Evolutionary conservation across 73 alveolate species (phyloP).

Genomic region (Breviolum minutum): DNA sequence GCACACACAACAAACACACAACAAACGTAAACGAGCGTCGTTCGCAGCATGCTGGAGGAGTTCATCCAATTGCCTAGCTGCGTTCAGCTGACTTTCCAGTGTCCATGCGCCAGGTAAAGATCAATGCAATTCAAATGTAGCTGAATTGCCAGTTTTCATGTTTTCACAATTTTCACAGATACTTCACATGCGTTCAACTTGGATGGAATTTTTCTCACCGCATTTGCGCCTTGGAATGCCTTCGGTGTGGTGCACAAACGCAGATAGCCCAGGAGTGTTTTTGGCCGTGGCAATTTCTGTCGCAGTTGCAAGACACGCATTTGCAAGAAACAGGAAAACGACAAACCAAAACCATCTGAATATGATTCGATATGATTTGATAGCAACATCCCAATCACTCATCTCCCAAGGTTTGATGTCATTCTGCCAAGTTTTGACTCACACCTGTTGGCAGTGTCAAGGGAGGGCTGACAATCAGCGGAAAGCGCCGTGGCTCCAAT

Average conservation of each 20-base stretch:
- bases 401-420: too few species aligned
- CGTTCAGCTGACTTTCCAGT: neutral
- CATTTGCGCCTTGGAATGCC: conserved; percentile 24
- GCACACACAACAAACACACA: too few species aligned
- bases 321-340: neutral
- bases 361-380: too few species aligned
- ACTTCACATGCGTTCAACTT: neutral
- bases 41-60: conserved; percentile 40
- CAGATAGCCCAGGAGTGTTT: conserved; percentile 56
- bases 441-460: conserved; percentile 80
- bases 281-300: conserved; percentile 73
- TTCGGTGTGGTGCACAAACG: conserved; percentile 32
- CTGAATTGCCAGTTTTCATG: too few species aligned
- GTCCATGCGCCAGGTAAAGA: neutral
- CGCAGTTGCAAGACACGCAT: neutral
- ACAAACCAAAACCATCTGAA: neutral
- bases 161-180: too few species aligned
- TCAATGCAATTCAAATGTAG: neutral
- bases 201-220: neutral
- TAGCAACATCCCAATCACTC: too few species aligned
- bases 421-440: too few species aligned
- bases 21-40: neutral
- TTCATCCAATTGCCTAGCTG: conserved; percentile 46
- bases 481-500: conserved; percentile 80
- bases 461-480: conserved; percentile 85